Evolutionary conservation across 2,329 filamentous ascomycete species (phyloP).

Genomic region (Westerdykella ornata): DNA sequence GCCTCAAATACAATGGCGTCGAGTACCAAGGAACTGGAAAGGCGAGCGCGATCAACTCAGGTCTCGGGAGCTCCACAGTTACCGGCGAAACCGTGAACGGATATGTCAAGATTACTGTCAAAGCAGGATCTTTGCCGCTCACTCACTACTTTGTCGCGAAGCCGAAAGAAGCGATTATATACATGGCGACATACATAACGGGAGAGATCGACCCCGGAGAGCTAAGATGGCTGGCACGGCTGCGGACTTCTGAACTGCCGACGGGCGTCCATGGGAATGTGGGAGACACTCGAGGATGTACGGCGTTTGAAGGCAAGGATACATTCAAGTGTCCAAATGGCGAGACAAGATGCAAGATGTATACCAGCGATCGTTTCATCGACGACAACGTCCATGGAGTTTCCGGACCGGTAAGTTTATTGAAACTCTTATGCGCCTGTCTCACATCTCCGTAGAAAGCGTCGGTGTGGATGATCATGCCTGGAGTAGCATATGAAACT

Average conservation of each 20-base stretch:
- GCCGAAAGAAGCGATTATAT: conserved; percentile 15
- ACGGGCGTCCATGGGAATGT: conserved; percentile 19
- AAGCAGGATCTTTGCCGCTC: conserved; percentile 12
- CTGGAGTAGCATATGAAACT: conserved; percentile 18
- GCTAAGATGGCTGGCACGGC: conserved; percentile 7
- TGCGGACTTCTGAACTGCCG: conserved; percentile 11
- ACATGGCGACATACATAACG: conserved; percentile 21
- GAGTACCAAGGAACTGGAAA: conserved; percentile 18
- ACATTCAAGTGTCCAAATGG: conserved; percentile 19
- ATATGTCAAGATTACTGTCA: conserved; percentile 19
- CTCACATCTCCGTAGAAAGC: conserved; percentile 9
- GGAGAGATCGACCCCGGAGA: conserved; percentile 20
- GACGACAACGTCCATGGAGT: conserved; percentile 20
- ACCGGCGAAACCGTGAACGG: conserved; percentile 19
- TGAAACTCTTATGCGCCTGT: background rate
- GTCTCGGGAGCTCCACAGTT: conserved; percentile 15
- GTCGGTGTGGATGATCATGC: conserved; percentile 20
- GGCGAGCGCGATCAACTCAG: conserved; percentile 18
- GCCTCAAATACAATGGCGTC: conserved; percentile 17
- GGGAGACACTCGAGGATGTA: conserved; percentile 15
- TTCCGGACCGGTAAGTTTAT: conserved; percentile 13
- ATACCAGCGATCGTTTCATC: conserved; percentile 19
- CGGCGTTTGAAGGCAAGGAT: conserved; percentile 19
- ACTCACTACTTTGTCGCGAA: conserved; percentile 22
- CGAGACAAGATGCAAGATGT: conserved; percentile 19